These are phyloP conservation scores for Elsinoe australis DNA, from an alignment of 2,329 filamentous ascomycete species.

Conservation along the genomic window DNA sequence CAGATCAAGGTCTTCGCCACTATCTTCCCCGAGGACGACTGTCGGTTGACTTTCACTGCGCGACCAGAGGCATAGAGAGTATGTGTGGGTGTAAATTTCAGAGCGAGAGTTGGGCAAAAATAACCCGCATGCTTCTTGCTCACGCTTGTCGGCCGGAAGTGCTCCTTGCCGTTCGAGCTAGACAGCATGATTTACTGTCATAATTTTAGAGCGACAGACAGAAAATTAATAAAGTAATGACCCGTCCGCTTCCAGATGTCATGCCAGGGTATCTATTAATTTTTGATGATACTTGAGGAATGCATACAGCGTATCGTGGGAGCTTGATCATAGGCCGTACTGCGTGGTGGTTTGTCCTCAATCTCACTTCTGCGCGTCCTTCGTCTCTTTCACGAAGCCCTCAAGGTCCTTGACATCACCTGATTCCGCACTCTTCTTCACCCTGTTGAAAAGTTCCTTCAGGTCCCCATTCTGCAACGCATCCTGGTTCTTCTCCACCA, in stretches of 20 bases:
- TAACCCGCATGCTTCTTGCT: too few relatives aligned
- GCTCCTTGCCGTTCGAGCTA: constrained; percentile 11
- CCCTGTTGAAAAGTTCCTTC: constrained; percentile 54
- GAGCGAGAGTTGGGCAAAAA: too few relatives aligned
- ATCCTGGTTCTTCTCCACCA: constrained; percentile 64
- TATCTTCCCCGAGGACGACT: constrained; percentile 75
- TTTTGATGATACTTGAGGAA: neutral
- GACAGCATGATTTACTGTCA: neutral
- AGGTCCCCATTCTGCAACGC: constrained; percentile 60
- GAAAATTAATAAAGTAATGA: constrained; percentile 12
- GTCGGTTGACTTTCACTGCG: constrained; percentile 5
- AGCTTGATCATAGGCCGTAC: too few relatives aligned
- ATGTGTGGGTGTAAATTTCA: neutral
- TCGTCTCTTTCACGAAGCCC: constrained; percentile 53
- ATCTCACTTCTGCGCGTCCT: constrained; percentile 52
- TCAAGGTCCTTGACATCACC: constrained; percentile 54
- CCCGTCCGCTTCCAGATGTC: neutral
- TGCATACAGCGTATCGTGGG: constrained; percentile 20
- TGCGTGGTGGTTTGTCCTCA: too few relatives aligned
- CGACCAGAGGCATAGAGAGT: neutral
- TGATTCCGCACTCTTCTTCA: constrained; percentile 53
- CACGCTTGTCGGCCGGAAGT: constrained; percentile 12
- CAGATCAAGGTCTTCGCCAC: constrained; percentile 98
- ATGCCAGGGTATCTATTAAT: neutral
- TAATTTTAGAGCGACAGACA: neutral